Evolutionary conservation across 2,329 filamentous ascomycete genomes (phyloP).

Genomic region (Sclerotinia glacialis): DNA sequence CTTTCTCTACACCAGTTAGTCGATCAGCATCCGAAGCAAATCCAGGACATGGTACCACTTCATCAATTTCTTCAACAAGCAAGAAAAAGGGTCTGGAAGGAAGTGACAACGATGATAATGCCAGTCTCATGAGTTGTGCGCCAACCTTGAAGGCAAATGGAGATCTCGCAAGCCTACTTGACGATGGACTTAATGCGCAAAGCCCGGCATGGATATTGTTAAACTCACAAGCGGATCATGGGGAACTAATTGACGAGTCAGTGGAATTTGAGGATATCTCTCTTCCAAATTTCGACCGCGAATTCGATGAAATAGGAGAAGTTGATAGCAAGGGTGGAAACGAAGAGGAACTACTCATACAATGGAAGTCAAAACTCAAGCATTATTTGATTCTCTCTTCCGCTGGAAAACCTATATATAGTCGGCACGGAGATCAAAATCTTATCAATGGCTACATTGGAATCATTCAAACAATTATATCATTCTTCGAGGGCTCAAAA

Average conservation of each 20-base stretch:
- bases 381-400: slow-evolving; percentile 96
- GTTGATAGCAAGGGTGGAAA: slow-evolving; percentile 52
- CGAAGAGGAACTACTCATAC: slow-evolving; percentile 53
- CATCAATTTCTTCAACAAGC: slow-evolving; percentile 32
- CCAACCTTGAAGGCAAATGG: slow-evolving; percentile 53
- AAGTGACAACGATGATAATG: slow-evolving; percentile 50
- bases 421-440: slow-evolving; percentile 84
- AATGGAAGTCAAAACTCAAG: slow-evolving; percentile 92
- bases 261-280: slow-evolving; percentile 49
- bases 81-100: slow-evolving; percentile 40
- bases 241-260: slow-evolving; percentile 58
- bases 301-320: slow-evolving; percentile 74
- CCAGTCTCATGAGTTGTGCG: slow-evolving; percentile 50
- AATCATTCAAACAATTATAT: slow-evolving; percentile 95
- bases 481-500: slow-evolving; percentile 81
- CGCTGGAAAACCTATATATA: slow-evolving; percentile 96
- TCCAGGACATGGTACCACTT: slow-evolving; percentile 31
- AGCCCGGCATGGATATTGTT: slow-evolving; percentile 69
- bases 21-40: slow-evolving; percentile 36
- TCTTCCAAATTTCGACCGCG: slow-evolving; percentile 66
- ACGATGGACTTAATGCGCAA: slow-evolving; percentile 63
- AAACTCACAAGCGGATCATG: slow-evolving; percentile 57
- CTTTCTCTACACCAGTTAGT: slow-evolving; percentile 49
- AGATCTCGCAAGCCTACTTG: slow-evolving; percentile 79
- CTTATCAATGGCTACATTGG: slow-evolving; percentile 93